Evolutionary conservation across 768 basidiomycete species (phyloP).

Genomic region (Pleurotus sapidus): DNA sequence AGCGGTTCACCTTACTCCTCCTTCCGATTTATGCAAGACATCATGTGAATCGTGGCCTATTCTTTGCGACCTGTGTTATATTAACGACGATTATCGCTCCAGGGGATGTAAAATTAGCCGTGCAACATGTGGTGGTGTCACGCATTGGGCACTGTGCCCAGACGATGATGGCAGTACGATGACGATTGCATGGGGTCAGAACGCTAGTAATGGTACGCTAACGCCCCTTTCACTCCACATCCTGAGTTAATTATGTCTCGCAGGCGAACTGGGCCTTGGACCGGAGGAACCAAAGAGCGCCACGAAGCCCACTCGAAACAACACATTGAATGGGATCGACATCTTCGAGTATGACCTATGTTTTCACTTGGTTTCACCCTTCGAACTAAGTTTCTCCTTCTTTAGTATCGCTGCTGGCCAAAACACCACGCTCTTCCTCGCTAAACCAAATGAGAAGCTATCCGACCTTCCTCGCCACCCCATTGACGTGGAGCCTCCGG

Average conservation of each 20-base stretch:
- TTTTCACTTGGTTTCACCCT: background rate
- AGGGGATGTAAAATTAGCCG: conserved; percentile 78
- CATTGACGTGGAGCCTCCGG: conserved; percentile 61
- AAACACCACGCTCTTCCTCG: conserved; percentile 83
- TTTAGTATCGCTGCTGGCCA: conserved; percentile 80
- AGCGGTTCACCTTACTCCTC: conserved; percentile 84
- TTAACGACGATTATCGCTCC: background rate
- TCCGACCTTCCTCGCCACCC: conserved; percentile 84
- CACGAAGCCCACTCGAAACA: conserved; percentile 74
- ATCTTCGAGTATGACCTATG: conserved; percentile 63
- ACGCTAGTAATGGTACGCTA: conserved; percentile 71
- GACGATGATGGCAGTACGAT: conserved; percentile 76
- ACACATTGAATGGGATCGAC: conserved; percentile 74
- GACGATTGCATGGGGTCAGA: conserved; percentile 86
- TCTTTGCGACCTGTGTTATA: background rate
- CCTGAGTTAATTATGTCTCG: background rate
- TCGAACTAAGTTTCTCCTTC: background rate
- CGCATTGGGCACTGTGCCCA: conserved; percentile 76
- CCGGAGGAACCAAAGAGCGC: conserved; percentile 81
- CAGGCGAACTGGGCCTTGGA: conserved; percentile 81
- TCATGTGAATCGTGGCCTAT: conserved; percentile 52
- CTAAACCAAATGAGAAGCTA: conserved; percentile 67
- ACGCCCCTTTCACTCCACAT: background rate
- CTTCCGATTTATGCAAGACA: conserved; percentile 84
- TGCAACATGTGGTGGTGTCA: conserved; percentile 81